These are phyloP conservation scores for Isoetes engelmannii DNA, from an alignment of 83 land plant species.

Conservation along the genomic window DNA sequence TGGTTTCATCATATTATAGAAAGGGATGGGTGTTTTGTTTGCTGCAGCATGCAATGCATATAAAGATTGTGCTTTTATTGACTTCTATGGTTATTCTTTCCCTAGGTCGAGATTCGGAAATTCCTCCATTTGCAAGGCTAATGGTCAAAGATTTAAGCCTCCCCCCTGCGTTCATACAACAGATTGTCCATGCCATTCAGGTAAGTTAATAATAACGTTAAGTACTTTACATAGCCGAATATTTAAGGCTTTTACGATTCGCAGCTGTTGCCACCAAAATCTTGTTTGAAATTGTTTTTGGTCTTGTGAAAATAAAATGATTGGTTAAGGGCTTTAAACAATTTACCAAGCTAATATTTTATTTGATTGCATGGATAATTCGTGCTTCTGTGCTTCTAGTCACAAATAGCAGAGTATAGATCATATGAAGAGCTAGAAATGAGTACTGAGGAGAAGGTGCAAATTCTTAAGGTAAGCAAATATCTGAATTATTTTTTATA, in stretches of 20 bases:
- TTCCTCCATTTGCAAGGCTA: slow-evolving; percentile 58
- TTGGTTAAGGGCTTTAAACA: too few species aligned
- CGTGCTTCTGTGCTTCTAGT: slow-evolving; percentile 29
- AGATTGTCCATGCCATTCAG: slow-evolving; percentile 68
- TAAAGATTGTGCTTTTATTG: too few species aligned
- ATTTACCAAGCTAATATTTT: too few species aligned
- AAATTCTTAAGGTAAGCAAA: slow-evolving; percentile 74
- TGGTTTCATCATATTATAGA: too few species aligned
- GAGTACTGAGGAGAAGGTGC: slow-evolving; percentile 67
- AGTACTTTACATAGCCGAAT: neutral
- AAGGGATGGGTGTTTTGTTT: too few species aligned
- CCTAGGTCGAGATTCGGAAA: slow-evolving; percentile 70
- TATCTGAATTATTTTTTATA: too few species aligned
- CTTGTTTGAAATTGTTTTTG: neutral
- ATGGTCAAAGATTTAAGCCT: slow-evolving; percentile 76
- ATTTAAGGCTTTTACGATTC: neutral
- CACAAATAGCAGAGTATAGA: slow-evolving; percentile 71
- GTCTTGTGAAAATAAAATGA: too few species aligned
- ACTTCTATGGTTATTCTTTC: too few species aligned
- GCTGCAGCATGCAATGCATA: too few species aligned
- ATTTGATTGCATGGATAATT: too few species aligned
- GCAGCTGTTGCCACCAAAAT: neutral
- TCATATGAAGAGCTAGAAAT: slow-evolving; percentile 82
- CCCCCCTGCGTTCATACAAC: slow-evolving; percentile 54
- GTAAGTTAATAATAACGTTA: slow-evolving; percentile 30